Evolutionary conservation across 2,329 filamentous ascomycete genomes (phyloP), one percentile per base, ranked within the genome.

Genomic region (Ceratocystis cubensis): DNA sequence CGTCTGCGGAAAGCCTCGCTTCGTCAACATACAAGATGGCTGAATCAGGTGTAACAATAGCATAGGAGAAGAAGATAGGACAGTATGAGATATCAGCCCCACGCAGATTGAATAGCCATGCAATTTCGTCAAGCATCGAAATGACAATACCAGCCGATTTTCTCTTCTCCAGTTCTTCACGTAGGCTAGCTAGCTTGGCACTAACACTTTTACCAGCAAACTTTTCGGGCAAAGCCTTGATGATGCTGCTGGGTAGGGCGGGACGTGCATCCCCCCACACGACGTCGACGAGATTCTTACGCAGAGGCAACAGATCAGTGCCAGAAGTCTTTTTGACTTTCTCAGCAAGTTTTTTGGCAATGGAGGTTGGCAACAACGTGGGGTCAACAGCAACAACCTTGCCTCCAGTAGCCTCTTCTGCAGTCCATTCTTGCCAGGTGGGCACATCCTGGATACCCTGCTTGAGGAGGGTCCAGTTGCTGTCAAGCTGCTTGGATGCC

Each of bases 11-110:
- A 33, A 97, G 77, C 75, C 96, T 96, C 15, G 83, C 82, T 13
- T 86, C 82, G 72, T 97, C 88, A 67, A 97, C 80, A 73, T 96
- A 99, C 4, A 99, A 81, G 1, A 86, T 91, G 28, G 88, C 89
- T 1, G 84, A 80, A 10, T 81, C 86, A 1, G 86, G 84, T 1
- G 94, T 97, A 69, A 99, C 79, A 53, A 94, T 83, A 57, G 93
- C 93, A 73, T 97, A 99, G 17, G 93, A 94, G 77, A 97, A 97
- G 80, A 99, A 97, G 63, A 99, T 94, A 0, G 94, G 94, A 74
- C 99, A 99, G 78, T 94, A 99, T 0, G 91, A 90, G 70, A 99
- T 97, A 74, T 97, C 94, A 75, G 83, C 94, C 71, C 94, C 94
- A 71, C 94, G 86, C 62, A 99, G 78, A 76, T 99, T 99, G 79